phyloP scores from a whole-genome alignment of 129 eudicot species.

The Oenanthe sinensis region DNA sequence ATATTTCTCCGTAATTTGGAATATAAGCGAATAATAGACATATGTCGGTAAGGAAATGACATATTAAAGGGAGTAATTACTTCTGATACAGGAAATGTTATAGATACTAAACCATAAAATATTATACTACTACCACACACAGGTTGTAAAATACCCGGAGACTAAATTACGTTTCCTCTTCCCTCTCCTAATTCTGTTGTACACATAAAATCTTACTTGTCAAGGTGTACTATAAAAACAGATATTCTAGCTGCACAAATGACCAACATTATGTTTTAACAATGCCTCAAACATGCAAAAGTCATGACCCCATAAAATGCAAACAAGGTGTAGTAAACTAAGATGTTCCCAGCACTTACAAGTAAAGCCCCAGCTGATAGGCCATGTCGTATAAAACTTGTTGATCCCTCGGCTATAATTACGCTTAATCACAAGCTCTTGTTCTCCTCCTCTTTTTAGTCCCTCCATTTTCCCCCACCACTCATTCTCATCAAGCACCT shows the following conservation, averaged over 20 bases:
- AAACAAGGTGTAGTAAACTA: neutral
- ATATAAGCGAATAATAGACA: neutral
- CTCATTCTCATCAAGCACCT: conserved; percentile 67
- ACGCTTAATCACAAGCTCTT: conserved; percentile 63
- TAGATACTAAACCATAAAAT: too few species aligned
- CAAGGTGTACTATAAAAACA: neutral
- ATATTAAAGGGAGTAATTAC: too few species aligned
- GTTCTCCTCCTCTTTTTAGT: conserved; percentile 61
- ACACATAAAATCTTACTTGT: neutral
- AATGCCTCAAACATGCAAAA: neutral
- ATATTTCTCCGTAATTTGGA: neutral
- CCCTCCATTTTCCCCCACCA: conserved; percentile 81
- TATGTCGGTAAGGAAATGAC: neutral
- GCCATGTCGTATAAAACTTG: conserved; percentile 68
- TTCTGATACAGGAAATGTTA: too few species aligned
- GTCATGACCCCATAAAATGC: neutral
- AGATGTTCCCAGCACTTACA: conserved; percentile 31
- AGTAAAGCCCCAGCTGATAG: conserved; percentile 67
- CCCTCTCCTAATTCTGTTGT: neutral
- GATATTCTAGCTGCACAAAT: neutral
- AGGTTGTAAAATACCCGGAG: neutral
- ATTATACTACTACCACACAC: neutral
- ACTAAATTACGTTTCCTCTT: neutral
- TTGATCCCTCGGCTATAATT: conserved; percentile 67
- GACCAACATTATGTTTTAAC: too few species aligned